Evolutionary conservation across 2,329 filamentous ascomycete genomes (phyloP).

Genomic region (Neopestalotiopsis sp.): DNA sequence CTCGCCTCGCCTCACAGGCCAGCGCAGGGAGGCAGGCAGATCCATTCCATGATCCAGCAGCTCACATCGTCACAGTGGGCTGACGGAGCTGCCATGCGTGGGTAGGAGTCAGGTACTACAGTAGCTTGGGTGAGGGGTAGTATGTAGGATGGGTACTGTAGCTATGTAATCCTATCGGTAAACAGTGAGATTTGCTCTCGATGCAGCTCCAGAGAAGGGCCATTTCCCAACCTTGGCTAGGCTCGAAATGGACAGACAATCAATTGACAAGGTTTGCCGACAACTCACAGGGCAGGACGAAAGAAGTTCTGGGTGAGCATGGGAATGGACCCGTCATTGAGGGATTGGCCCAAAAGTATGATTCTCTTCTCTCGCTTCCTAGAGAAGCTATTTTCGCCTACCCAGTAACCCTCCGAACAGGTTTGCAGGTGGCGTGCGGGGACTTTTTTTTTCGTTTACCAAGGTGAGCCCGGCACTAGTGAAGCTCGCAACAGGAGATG

Average conservation of each 20-base stretch:
- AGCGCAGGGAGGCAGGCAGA: not conserved
- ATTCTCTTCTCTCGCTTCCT: not conserved
- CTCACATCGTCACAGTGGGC: not conserved
- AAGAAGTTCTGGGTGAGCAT: not conserved
- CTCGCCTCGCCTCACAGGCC: not conserved
- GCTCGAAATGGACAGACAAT: not conserved
- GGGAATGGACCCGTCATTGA: not conserved
- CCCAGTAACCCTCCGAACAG: not conserved
- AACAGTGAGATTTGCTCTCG: no score
- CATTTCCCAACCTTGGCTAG: not conserved
- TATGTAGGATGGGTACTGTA: not conserved
- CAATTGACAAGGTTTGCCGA: not conserved
- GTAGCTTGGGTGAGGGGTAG: not conserved
- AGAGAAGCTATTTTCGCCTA: not conserved
- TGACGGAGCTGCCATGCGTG: not conserved
- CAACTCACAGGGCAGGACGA: not conserved
- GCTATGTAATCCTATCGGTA: no score
- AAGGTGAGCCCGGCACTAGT: conserved; percentile 3
- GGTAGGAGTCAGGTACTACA: not conserved
- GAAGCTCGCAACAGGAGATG: not conserved
- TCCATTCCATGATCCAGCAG: not conserved
- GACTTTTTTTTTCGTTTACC: not conserved
- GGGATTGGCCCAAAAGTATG: not conserved
- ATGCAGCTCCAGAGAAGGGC: no score
- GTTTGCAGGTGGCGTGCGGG: conserved; percentile 1